Percentiles rank a stretch among this genome's conserved stretches.
Evolutionary conservation across 495 filamentous ascomycete genomes (phyloP).

Genomic region (Podospora tetraspora): DNA sequence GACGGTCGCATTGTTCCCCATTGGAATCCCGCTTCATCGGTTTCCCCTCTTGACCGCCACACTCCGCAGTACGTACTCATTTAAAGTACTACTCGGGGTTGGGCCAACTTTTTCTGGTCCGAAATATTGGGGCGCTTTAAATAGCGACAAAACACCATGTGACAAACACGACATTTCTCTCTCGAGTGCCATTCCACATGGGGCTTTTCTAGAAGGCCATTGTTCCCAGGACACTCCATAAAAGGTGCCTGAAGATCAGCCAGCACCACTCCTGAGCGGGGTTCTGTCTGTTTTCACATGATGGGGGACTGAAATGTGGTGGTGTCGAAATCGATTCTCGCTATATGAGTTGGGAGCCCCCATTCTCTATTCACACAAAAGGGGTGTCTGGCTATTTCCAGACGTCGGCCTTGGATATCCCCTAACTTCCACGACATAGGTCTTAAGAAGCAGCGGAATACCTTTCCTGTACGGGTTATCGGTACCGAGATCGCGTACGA

Average conservation of each 20-base stretch:
- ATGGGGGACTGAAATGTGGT: background rate
- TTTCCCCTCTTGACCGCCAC: background rate
- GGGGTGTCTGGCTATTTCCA: background rate
- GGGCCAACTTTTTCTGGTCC: background rate
- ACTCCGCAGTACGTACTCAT: too few relatives aligned
- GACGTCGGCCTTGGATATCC: background rate
- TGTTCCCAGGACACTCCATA: background rate
- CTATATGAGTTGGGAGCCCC: background rate
- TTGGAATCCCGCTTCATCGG: background rate
- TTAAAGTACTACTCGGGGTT: background rate
- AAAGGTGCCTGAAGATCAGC: too few relatives aligned
- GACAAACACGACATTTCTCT: background rate
- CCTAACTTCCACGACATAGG: too few relatives aligned
- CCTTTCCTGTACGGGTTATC: background rate
- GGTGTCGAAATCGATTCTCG: background rate
- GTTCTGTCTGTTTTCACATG: background rate
- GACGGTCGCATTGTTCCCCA: background rate
- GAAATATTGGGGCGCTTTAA: background rate
- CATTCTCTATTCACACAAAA: background rate
- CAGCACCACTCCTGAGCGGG: too few relatives aligned
- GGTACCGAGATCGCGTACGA: background rate
- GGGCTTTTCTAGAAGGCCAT: background rate
- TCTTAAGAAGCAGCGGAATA: too few relatives aligned
- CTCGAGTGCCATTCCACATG: background rate
- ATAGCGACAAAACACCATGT: background rate